Evolutionary conservation across 2,329 filamentous ascomycete genomes (phyloP), one percentile per base, ranked within the genome.

Genomic region (Sclerotiophoma versabilis): DNA sequence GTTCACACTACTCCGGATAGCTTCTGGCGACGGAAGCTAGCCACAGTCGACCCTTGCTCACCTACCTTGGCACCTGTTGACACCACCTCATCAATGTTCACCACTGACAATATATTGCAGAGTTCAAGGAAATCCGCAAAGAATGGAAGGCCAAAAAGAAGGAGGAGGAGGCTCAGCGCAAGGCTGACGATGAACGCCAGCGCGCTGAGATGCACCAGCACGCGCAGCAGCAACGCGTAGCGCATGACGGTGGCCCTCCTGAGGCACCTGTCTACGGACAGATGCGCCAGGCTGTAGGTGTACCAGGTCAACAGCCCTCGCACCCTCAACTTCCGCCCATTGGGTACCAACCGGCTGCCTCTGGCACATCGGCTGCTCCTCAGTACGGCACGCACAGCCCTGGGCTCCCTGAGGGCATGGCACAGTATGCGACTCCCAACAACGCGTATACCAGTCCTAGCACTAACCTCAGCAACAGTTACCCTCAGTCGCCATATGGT

Each of bases 141-240:
- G 93, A 98, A 73, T 99, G 95, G 95, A 99, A 98, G 81, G 91
- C 91, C 32, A 92, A 95, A 71, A 98, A 98, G 86, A 99, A 99
- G 91, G 95, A 98, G 75, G 93, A 98, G 68, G 93, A 98, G 63
- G 88, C 88, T 45, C 84, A 87, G 66, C 90, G 93, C 71, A 97
- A 97, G 81, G 90, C 89, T 11, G 91, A 93, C 9, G 93, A 98
- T 61, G 93, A 97, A 72, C 84, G 88, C 62, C 84, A 87, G 59
- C 90, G 93, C 51, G 87, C 87, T 75, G 84, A 84, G 25, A 87
- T 82, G 53, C 81, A 70, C 30, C 67, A 71, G 53, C 61, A 78
- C 9, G 59, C 48, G 17, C 54, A 57, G 39, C 54, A 57, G 48
- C 54, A 57, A 36, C 84, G 63, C 73, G 81, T 64, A 39, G 79